Conservation (phyloP, 371 early-diverging fungal genomes). For the Scutellospora calospora region DNA sequence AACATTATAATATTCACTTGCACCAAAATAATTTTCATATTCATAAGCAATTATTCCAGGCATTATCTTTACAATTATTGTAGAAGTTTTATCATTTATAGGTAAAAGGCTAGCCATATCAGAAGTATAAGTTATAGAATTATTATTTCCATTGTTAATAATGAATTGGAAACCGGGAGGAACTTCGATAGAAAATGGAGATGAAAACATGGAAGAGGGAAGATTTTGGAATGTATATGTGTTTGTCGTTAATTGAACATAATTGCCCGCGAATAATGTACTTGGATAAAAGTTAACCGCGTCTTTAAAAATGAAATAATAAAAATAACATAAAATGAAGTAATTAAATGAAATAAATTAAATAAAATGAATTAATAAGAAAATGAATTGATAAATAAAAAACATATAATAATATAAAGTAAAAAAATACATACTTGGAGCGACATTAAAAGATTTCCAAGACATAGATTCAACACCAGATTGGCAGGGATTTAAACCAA, state of each 20-base stretch:
- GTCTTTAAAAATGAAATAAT: slow-evolving; percentile 12
- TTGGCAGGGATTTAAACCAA: slow-evolving; percentile 7
- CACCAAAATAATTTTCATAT: slow-evolving; percentile 35
- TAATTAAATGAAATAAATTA: background rate
- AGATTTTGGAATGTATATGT: slow-evolving; percentile 20
- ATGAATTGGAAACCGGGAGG: slow-evolving; percentile 41
- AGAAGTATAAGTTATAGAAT: background rate
- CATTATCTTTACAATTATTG: slow-evolving; percentile 3
- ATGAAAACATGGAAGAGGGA: slow-evolving; percentile 26
- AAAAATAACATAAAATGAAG: no score
- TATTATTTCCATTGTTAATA: slow-evolving; percentile 8
- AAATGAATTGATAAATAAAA: background rate
- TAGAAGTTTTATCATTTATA: background rate
- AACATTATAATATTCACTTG: slow-evolving; percentile 16
- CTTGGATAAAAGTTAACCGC: slow-evolving; percentile 31
- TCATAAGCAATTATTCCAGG: slow-evolving; percentile 34
- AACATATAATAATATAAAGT: no score
- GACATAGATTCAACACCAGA: background rate
- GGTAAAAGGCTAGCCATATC: slow-evolving; percentile 19
- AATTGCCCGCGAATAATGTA: background rate
- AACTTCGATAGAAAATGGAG: slow-evolving; percentile 37
- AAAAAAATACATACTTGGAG: slow-evolving; percentile 36
- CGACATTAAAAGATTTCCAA: slow-evolving; percentile 31
- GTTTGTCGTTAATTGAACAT: background rate
- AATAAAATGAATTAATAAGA: background rate